Evolutionary conservation across 306 rosid species (phyloP), one percentile per base, ranked within the genome.

Genomic region (Quercus mongolica): DNA sequence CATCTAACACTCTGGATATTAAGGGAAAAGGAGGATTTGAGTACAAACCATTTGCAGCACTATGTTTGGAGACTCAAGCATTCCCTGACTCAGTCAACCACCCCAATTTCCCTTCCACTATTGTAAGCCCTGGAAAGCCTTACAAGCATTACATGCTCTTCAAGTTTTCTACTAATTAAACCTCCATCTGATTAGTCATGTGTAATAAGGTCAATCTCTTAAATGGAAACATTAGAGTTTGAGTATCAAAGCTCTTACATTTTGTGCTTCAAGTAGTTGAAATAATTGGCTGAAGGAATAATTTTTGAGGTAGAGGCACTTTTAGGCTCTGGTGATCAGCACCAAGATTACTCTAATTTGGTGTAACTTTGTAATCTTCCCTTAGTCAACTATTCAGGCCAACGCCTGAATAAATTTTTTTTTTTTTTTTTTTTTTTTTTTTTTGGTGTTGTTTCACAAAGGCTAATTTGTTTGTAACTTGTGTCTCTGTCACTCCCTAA

Each of bases 11-110:
- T 23, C 38, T 94, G 20, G 75, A 83, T 81, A 79, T 77, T 84
- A 91, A 88, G 74, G 98, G 98, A 1, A 94, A 92, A 86, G 82
- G 86, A 26, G 97, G 93, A 8, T 73, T 52, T 74, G 86, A 90
- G 31, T 93, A 93, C 68, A 80, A 93, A 59, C 79, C 87, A 15
- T 89, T 83, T 33, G 80, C 80, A 0, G 94, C 82, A 2, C 72
- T 93, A 3, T 90, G 94, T 75, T 82, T 93, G 87, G 97, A 93
- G 87, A 90, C 90, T 67, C 98, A 86, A 67, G 90, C 86, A 4
- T 93, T 87, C 51, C 94, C 97, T 5, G 93, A 93, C 52, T 84
- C 92, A 1, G 93, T 91, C 78, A 91, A 91, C 58, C 98, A 87
- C 64, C 90, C 87, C 31, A 88, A 87, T 80, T 94, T 94, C 69